phyloP scores from a whole-genome alignment of 768 basidiomycete genomes.

The Melanogaster broomeanus region DNA sequence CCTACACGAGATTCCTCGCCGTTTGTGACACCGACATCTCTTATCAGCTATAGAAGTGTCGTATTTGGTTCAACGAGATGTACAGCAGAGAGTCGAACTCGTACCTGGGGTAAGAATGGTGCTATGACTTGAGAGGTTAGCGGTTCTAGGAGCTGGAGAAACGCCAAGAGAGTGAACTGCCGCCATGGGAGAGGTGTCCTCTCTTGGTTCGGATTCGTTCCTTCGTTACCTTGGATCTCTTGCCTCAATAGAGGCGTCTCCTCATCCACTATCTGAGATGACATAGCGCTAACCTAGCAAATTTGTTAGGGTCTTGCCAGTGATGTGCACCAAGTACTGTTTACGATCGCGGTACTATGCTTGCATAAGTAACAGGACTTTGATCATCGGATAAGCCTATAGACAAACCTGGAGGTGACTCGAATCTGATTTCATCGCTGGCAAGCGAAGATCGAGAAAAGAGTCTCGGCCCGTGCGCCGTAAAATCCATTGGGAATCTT shows the following conservation, averaged over 20 bases:
- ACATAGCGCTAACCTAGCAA: too few species aligned
- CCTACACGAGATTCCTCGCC: slow-evolving; percentile 47
- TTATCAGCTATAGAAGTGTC: slow-evolving; percentile 24
- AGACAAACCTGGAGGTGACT: too few species aligned
- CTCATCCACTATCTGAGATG: slow-evolving; percentile 43
- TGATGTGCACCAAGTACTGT: too few species aligned
- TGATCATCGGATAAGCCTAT: too few species aligned
- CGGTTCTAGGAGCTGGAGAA: slow-evolving; percentile 75
- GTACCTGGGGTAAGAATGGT: slow-evolving; percentile 67
- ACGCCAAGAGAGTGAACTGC: slow-evolving; percentile 66
- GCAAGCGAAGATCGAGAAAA: too few species aligned
- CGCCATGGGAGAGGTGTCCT: slow-evolving; percentile 65
- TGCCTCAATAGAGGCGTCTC: slow-evolving; percentile 56
- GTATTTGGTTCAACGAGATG: not conserved
- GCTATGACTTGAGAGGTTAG: slow-evolving; percentile 72
- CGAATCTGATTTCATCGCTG: too few species aligned
- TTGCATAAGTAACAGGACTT: too few species aligned
- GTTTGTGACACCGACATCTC: slow-evolving; percentile 37
- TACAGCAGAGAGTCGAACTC: slow-evolving; percentile 18
- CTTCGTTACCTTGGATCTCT: slow-evolving; percentile 5
- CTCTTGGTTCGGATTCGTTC: slow-evolving; percentile 23
- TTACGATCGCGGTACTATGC: too few species aligned
- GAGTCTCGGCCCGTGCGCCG: too few species aligned
- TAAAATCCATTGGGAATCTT: too few species aligned
- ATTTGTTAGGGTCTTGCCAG: too few species aligned